Conservation (phyloP, 176 grass and related monocot species). For the Oryza officinalis region DNA sequence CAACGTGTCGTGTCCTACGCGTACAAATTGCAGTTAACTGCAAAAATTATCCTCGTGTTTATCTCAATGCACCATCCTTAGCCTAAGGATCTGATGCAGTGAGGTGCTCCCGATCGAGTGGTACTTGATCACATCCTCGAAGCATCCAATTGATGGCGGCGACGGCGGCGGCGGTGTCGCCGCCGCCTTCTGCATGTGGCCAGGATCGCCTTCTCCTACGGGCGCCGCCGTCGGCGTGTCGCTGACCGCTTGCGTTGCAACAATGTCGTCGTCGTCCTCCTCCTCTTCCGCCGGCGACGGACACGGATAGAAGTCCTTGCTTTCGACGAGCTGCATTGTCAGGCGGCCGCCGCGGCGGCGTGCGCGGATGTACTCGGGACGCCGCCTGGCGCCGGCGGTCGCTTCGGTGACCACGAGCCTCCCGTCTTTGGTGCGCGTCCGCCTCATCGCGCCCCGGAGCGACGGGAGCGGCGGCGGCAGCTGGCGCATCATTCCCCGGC, state of each 20-base stretch:
- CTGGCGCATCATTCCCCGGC: background rate
- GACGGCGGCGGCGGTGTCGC: background rate
- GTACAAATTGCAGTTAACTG: background rate
- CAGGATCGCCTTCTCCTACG: background rate
- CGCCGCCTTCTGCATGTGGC: background rate
- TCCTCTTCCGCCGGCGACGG: background rate
- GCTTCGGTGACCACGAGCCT: conserved; percentile 46
- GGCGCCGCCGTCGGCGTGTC: background rate
- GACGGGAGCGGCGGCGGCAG: conserved; percentile 63
- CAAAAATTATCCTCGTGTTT: background rate
- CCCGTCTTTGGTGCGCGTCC: conserved; percentile 40
- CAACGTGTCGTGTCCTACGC: background rate
- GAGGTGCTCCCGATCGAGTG: background rate
- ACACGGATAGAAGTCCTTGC: background rate
- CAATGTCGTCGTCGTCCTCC: background rate
- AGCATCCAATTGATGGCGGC: conserved; percentile 20
- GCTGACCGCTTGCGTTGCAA: too few relatives aligned
- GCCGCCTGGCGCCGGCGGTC: conserved; percentile 7
- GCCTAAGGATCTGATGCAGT: conserved; percentile 23
- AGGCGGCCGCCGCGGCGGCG: conserved; percentile 24
- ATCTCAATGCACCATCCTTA: conserved; percentile 46
- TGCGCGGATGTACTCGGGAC: conserved; percentile 34
- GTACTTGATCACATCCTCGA: conserved; percentile 41
- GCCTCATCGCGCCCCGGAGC: conserved; percentile 41
- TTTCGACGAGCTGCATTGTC: conserved; percentile 41